A percentile compares a stretch with the other conserved stretches of the same genome.
These are phyloP conservation scores for Verticillium tricorpus DNA, from an alignment of 2,329 filamentous ascomycete species.

Conservation along the genomic window DNA sequence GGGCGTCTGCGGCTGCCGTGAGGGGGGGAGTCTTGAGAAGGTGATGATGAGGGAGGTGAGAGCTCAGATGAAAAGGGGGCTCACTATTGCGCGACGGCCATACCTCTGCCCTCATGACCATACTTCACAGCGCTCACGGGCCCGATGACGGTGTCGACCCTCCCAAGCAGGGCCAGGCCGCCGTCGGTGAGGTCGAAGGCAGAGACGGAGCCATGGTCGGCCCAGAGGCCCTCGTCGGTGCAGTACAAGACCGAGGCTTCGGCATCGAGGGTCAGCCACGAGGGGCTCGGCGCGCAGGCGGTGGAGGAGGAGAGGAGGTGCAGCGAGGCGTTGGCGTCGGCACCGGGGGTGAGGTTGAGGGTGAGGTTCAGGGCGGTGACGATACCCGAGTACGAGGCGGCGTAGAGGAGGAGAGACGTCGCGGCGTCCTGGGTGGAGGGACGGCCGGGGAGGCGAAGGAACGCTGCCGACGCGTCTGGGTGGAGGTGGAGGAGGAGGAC, in stretches of 20 bases:
- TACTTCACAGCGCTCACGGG: conserved; percentile 41
- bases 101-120: conserved; percentile 32
- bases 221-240: conserved; percentile 50
- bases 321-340: conserved; percentile 26
- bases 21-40: not conserved
- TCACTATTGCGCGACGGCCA: conserved; percentile 43
- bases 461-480: not conserved
- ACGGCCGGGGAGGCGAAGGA: not conserved
- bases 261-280: conserved; percentile 56
- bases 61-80: conserved; percentile 14
- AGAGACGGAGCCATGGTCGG: conserved; percentile 43
- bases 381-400: conserved; percentile 42
- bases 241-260: conserved; percentile 50
- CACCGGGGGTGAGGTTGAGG: conserved; percentile 24
- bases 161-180: conserved; percentile 30
- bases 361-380: conserved; percentile 44
- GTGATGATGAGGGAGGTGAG: not conserved
- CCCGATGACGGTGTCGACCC: conserved; percentile 28
- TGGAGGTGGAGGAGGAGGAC: not conserved
- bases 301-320: conserved; percentile 35
- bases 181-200: conserved; percentile 35
- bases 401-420: conserved; percentile 33
- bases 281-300: conserved; percentile 49
- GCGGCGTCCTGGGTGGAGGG: not conserved
- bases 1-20: not conserved